Conservation (phyloP, 495 filamentous ascomycete species). For the Tuber brumale region DNA sequence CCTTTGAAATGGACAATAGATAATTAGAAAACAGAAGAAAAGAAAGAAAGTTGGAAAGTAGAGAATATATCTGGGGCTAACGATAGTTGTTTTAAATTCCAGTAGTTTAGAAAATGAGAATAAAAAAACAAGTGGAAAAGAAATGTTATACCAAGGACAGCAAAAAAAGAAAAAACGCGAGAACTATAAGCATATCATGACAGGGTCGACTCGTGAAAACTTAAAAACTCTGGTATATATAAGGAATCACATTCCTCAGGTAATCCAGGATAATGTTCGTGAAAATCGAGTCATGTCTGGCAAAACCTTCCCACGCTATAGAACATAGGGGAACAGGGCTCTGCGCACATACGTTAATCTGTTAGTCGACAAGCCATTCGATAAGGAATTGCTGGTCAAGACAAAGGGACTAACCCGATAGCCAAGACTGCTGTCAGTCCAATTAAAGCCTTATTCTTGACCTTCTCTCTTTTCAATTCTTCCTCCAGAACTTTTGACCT, state of each 20-base stretch:
- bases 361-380: constrained; percentile 11
- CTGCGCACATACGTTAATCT: constrained; percentile 44
- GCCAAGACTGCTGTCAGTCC: constrained; percentile 78
- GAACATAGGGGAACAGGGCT: constrained; percentile 53
- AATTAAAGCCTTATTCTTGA: constrained; percentile 73
- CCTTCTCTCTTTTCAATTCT: constrained; percentile 72
- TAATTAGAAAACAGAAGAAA: not conserved
- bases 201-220: not conserved
- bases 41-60: not conserved
- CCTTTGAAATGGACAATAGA: not conserved
- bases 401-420: constrained; percentile 64
- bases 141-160: constrained; percentile 3
- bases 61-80: not conserved
- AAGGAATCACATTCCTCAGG: constrained; percentile 4
- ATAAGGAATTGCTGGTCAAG: not conserved
- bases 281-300: not conserved
- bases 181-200: not conserved
- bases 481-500: constrained; percentile 65
- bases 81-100: not conserved
- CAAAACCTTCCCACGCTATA: constrained; percentile 23
- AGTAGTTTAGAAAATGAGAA: not conserved
- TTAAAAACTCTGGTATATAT: not conserved
- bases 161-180: not conserved
- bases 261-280: constrained; percentile 6
- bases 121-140: not conserved